Conservation (phyloP, 2,329 filamentous ascomycete genomes). For the Lasiodiplodia sp. region DNA sequence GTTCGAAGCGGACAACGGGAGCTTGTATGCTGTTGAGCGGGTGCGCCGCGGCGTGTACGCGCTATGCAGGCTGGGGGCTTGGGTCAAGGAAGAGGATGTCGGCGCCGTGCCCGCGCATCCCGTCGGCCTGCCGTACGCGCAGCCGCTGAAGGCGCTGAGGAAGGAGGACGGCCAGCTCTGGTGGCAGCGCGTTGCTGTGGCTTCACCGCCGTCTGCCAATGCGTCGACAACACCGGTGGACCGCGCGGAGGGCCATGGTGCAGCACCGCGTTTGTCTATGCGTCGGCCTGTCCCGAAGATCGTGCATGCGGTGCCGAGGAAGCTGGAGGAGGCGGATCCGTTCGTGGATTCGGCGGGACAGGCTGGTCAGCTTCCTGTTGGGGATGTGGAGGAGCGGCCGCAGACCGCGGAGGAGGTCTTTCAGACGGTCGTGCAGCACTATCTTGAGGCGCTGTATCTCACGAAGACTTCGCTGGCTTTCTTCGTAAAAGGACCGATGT, state of each 20-base stretch:
- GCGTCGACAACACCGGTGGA: neutral
- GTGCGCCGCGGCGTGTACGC: slow-evolving; percentile 68
- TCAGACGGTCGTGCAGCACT: slow-evolving; percentile 56
- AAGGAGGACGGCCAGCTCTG: slow-evolving; percentile 33
- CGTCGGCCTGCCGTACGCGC: slow-evolving; percentile 56
- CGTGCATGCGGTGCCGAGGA: neutral
- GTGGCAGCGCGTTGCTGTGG: slow-evolving; percentile 43
- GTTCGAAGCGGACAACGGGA: slow-evolving; percentile 66
- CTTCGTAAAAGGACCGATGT: slow-evolving; percentile 82
- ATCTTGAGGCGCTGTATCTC: slow-evolving; percentile 56
- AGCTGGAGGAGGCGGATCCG: neutral
- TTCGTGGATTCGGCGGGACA: slow-evolving; percentile 23
- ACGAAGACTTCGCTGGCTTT: slow-evolving; percentile 78
- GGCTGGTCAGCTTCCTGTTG: slow-evolving; percentile 22
- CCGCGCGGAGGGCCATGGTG: slow-evolving; percentile 32
- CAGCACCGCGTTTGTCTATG: slow-evolving; percentile 42
- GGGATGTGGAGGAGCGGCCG: slow-evolving; percentile 8
- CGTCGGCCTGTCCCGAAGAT: slow-evolving; percentile 34
- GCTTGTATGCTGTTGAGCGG: slow-evolving; percentile 80
- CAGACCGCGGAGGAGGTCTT: slow-evolving; percentile 51
- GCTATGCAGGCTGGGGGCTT: slow-evolving; percentile 71
- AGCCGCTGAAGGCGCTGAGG: slow-evolving; percentile 53
- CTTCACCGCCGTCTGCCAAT: slow-evolving; percentile 22
- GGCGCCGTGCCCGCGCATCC: slow-evolving; percentile 36
- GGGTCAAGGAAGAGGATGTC: slow-evolving; percentile 63